Evolutionary conservation across 1,284 basidiomycete species (phyloP).

Genomic region (Cystobasidium slooffiae): DNA sequence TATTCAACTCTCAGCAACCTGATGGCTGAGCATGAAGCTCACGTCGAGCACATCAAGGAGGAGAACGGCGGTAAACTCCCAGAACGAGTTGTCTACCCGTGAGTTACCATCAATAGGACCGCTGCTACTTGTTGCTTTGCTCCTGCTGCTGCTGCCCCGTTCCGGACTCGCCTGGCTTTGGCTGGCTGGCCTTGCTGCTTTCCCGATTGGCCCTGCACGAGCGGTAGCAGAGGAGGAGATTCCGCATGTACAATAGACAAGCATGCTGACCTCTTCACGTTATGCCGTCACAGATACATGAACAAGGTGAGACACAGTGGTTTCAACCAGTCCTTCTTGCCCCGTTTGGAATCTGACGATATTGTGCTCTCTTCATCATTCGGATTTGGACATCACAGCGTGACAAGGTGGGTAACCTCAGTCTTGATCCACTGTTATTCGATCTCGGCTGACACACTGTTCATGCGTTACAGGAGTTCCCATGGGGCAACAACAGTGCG

Average conservation of each 20-base stretch:
- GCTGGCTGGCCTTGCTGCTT: slow-evolving; percentile 1
- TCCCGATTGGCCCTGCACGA: slow-evolving; percentile 18
- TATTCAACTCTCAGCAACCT: slow-evolving; percentile 31
- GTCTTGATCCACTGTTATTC: neutral
- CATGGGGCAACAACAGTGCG: slow-evolving; percentile 36
- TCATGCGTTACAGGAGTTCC: slow-evolving; percentile 22
- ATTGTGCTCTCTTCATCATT: too few relatives aligned
- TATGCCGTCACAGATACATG: slow-evolving; percentile 27
- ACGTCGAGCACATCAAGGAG: slow-evolving; percentile 70
- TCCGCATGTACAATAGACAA: neutral
- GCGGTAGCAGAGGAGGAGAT: neutral
- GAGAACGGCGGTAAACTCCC: slow-evolving; percentile 77
- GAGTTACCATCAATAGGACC: slow-evolving; percentile 8
- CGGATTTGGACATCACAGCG: neutral
- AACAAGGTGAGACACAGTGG: slow-evolving; percentile 34
- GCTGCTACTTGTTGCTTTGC: neutral
- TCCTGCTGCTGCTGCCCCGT: neutral
- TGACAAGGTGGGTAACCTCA: slow-evolving; percentile 30
- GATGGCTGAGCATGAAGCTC: slow-evolving; percentile 67
- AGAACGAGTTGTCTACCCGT: slow-evolving; percentile 71
- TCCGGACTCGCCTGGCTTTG: too few relatives aligned
- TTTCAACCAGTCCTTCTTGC: too few relatives aligned
- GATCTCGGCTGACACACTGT: neutral
- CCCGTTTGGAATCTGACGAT: too few relatives aligned
- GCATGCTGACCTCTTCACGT: neutral